phyloP scores from a whole-genome alignment of 768 basidiomycete species.

The Phlebiopsis flavidoalba region DNA sequence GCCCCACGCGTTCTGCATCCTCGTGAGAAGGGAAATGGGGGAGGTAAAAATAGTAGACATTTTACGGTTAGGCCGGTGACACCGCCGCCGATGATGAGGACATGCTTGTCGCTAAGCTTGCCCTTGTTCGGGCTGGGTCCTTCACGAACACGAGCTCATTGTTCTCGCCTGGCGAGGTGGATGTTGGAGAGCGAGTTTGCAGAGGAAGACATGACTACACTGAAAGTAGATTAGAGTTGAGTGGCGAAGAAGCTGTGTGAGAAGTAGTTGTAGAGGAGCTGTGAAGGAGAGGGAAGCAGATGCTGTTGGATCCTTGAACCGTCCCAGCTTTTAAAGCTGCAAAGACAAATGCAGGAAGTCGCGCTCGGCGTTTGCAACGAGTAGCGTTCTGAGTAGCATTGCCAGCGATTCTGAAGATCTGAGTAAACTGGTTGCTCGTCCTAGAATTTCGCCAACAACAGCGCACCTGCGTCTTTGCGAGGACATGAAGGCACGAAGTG shows the following conservation, averaged over 20 bases:
- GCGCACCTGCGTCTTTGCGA: background rate
- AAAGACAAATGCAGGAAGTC: background rate
- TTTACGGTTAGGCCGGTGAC: slow-evolving; percentile 17
- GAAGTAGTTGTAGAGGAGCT: background rate
- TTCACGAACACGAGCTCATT: slow-evolving; percentile 8
- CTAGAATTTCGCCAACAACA: background rate
- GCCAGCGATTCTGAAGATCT: background rate
- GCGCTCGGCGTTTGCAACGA: background rate
- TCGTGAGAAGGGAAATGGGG: background rate
- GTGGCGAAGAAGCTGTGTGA: background rate
- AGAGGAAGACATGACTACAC: background rate
- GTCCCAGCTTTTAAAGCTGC: background rate
- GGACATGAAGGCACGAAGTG: background rate
- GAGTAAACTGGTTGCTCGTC: background rate
- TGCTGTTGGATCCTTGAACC: background rate
- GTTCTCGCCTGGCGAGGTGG: slow-evolving; percentile 10
- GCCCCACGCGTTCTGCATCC: slow-evolving; percentile 20
- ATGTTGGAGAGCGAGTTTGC: slow-evolving; percentile 1
- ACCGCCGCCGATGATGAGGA: slow-evolving; percentile 19
- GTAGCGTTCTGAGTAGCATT: background rate
- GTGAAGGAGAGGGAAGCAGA: background rate
- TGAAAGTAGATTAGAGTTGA: background rate
- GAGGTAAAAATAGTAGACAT: background rate
- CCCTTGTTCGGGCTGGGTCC: slow-evolving; percentile 5
- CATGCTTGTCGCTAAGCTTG: slow-evolving; percentile 4